Percentiles rank a stretch among this genome's conserved stretches.
Conservation (phyloP, 2,329 filamentous ascomycete genomes). For the Mariannaea elegans region DNA sequence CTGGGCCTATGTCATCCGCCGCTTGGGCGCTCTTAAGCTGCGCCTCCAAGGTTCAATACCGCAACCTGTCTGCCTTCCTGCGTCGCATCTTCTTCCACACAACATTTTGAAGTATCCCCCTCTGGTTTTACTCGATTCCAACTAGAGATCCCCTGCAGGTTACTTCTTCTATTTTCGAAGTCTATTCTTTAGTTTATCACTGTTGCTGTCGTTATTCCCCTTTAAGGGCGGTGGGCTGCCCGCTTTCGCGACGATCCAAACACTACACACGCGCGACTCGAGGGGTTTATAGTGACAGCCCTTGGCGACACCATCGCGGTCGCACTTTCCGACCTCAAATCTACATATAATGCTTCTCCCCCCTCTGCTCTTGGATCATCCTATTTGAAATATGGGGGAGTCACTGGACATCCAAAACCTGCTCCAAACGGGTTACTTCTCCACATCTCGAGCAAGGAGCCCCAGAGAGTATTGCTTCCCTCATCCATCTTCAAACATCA, state of each 20-base stretch:
- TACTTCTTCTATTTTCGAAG: conserved; percentile 7
- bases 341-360: conserved; percentile 37
- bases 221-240: conserved; percentile 10
- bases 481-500: neutral
- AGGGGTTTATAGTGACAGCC: neutral
- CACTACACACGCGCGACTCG: conserved; percentile 17
- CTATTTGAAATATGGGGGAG: conserved; percentile 52
- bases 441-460: conserved; percentile 54
- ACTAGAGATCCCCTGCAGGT: conserved; percentile 15
- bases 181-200: neutral
- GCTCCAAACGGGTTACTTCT: conserved; percentile 61
- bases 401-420: conserved; percentile 55
- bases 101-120: conserved; percentile 26
- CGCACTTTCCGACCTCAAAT: conserved; percentile 19
- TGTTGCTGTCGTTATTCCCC: neutral
- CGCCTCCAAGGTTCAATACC: conserved; percentile 34
- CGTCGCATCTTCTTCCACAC: conserved; percentile 32
- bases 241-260: conserved; percentile 33
- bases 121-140: conserved; percentile 20
- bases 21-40: conserved; percentile 33
- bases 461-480: conserved; percentile 39
- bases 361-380: conserved; percentile 22
- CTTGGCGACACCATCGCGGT: conserved; percentile 4
- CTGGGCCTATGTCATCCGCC: conserved; percentile 37
- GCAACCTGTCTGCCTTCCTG: conserved; percentile 32